Evolutionary conservation across 208 protist species (phyloP).

Genomic region (Leishmania amazonensis): DNA sequence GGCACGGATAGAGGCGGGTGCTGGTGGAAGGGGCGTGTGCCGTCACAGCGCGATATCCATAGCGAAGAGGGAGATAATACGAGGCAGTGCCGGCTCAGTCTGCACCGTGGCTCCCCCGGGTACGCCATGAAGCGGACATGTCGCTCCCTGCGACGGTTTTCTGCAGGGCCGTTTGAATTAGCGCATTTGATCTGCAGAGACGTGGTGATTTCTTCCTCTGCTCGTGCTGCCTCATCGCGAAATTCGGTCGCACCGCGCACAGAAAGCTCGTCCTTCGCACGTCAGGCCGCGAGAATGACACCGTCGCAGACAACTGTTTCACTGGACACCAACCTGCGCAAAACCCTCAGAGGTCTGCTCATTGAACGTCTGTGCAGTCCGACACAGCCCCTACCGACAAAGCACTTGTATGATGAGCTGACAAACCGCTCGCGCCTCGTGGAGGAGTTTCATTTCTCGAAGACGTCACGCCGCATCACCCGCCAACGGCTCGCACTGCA

Average conservation of each 20-base stretch:
- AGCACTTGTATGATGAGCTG: constrained; percentile 62
- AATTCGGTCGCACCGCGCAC: background rate
- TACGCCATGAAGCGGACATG: background rate
- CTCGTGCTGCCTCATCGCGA: background rate
- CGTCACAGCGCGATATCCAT: background rate
- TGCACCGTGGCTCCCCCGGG: background rate
- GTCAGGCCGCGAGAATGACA: background rate
- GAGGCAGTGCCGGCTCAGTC: background rate
- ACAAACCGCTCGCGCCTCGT: constrained; percentile 65
- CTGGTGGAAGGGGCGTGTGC: background rate
- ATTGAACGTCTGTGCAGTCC: constrained; percentile 58
- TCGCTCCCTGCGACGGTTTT: background rate
- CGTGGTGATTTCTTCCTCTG: background rate
- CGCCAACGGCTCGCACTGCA: constrained; percentile 47
- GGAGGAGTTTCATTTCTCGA: constrained; percentile 69
- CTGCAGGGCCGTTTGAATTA: background rate
- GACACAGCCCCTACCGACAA: constrained; percentile 50
- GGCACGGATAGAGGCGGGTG: background rate
- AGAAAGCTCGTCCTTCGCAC: background rate
- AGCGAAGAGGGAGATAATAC: background rate
- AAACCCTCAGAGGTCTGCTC: constrained; percentile 19
- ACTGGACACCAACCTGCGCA: background rate
- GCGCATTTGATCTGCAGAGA: background rate
- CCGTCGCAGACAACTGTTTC: background rate
- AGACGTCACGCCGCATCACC: constrained; percentile 50